Evolutionary conservation across 176 grass and related monocot genomes (phyloP), one percentile per base, ranked within the genome.

Genomic region (Tuctoria greenei): DNA sequence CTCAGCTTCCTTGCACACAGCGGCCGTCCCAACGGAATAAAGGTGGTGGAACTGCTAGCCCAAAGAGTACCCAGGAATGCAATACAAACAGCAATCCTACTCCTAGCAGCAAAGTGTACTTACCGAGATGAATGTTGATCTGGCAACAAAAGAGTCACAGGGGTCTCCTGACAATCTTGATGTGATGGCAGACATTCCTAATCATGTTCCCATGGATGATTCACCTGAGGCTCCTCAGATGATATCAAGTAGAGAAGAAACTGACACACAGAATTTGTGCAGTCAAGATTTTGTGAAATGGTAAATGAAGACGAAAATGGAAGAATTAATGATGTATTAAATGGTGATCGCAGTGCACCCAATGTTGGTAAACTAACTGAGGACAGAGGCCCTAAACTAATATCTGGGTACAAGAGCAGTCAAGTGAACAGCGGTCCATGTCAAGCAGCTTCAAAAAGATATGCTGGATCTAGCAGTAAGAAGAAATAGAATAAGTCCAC

Each of bases 1-100:
- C 82, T 66, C 77, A 47, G 15, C 67, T 68, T 89, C n/a, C 65
- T 69, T 80, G 49, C 71, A 52, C 78, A 76, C 69, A 85, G 39
- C 75, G 82, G 69, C 64, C 49, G 34, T 50, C 41, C 76, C 68
- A 83, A 79, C 74, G 15, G n/a, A 78, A 88, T 45, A 69, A 49
- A 73, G 66, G 24, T 62, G 63, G 50, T 61, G 72, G 20, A 72
- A 62, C 64, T 42, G 56, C 24, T 37, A 11, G 74, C 81, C 34
- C 55, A 9, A 77, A 62, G 47, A 70, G 34, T 52, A 54, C 76
- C 31, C 81, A 72, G 59, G 76, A 83, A 81, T 80, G 72, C 69
- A 86, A 81, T 55, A 81, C 46, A 37, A 73, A 85, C 69, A 69
- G 73, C 34, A 77, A 28, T 23, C 79, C 80, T 74, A 62, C 37